Evolutionary conservation across 108 stramenopile genomes (phyloP), one percentile per base, ranked within the genome.

Genomic region (Cyclostephanos tholiformis): DNA sequence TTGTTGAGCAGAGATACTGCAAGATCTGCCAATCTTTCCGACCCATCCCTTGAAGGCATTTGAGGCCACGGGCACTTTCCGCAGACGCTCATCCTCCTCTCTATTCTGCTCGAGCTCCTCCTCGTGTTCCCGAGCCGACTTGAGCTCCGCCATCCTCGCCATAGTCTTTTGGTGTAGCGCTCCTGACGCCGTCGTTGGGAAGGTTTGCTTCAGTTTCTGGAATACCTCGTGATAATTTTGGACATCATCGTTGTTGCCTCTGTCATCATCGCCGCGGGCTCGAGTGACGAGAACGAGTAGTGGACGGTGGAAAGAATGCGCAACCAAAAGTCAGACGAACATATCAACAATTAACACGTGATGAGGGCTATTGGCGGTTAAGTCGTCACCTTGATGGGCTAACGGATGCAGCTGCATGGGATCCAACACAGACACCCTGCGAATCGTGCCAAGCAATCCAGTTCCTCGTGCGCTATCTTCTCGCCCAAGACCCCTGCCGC

Each of bases 131-230:
- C 51, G 39, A 4, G 60, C 17, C 5, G 55, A 23, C 26, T 70
- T 55, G 13, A 65, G 25, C 26, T 70, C 64, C 41, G 76, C 55
- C 19, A 77, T 64, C 10, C 76, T 55, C 29, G 53, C 27, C 76
- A 77, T 59, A 16, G 76, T 77, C 20, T 38, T 70, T 35, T 71
- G 69, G 38, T 71, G 76, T 16, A 77, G n/a, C 35, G 76, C 76
- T 4, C 69, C 69, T 11, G 70, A 50, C 8, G 76, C 48, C 1
- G 65, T 48, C 4, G 56, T 65, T 9, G 76, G 76, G 20, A 65
- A 65, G 29, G 70, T 56, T 0, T 35, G 63, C 70, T 77, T 77
- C 64, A 77, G 35, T 52, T 71, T 48, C 16, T 71, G 63, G 64
- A 77, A 77, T 57, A 77, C 60, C 60, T 71, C 67, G 36, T 77